Base-by-base conservation (phyloP, 768 basidiomycete species). In the Lentinula edodes region DNA sequence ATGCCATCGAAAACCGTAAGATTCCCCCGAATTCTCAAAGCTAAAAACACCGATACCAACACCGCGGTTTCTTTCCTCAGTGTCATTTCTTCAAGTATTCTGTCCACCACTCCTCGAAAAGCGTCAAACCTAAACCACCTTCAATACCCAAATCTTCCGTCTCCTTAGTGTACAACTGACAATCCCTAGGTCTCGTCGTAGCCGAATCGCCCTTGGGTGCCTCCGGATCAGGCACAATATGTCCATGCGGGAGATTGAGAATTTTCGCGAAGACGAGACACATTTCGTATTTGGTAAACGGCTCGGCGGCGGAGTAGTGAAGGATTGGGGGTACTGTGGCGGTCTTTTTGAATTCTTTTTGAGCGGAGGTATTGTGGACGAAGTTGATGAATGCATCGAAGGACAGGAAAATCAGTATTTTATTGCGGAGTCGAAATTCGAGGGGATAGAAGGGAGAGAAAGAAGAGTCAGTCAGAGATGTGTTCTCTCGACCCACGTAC, bases 261-360 rank as follows among this genome's bases (percentile, higher is more conserved):
- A 92, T 80, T 62, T 79, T 80, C 8, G 89, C 84, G 66, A 94
- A 91, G 41, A 90, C 77, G 34, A 91, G 76, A 69, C 92, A 93
- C 65, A 98, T 97, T 66, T 90, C 90, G 74, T 95, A 97, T 76
- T 98, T 98, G 8, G 95, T 97, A 70, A 89, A 86, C 1, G 90
- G 85, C 67, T 92, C 89, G 16, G 84, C 81, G 2, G 84, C 85
- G 4, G 93, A 90, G 72, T 93, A 98, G 73, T 98, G 96, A 4
- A 98, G 64, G 55, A 97, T 88, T 0, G 82, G 77, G 0, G 92
- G 91, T 18, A 91, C 75, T 1, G 78, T 23, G 15, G 10, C 7
- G 23, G 55, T 58, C 41, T 66, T 72, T 60, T 77, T 76, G n/a
- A 70, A 61, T 13, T 61, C 78, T 79, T 8, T 39, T 39, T 39